Conservation (phyloP, 1,139 yeast species). For the Kurtzmaniella natalensis region DNA sequence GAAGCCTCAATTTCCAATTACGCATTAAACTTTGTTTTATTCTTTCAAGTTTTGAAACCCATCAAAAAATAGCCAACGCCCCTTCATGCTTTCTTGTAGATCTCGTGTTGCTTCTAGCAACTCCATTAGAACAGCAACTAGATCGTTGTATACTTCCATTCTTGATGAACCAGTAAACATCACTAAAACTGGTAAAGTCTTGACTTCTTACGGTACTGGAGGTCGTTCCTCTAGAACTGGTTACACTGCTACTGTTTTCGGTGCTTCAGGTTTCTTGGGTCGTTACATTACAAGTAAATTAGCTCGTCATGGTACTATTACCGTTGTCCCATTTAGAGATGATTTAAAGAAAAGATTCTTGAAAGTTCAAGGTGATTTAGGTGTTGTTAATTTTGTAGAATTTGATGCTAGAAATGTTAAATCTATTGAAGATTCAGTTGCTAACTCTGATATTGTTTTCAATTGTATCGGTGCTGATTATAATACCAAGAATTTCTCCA, state of each 20-base stretch:
- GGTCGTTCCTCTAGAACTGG: conserved; percentile 91
- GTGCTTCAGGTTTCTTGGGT: conserved; percentile 79
- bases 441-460: conserved; percentile 78
- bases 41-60: background rate
- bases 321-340: conserved; percentile 76
- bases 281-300: conserved; percentile 66
- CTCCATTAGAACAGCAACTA: too few relatives aligned
- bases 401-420: conserved; percentile 76
- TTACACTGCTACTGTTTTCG: conserved; percentile 84
- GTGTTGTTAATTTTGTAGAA: conserved; percentile 82
- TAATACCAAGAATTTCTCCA: conserved; percentile 72
- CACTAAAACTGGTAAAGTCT: conserved; percentile 72
- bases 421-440: conserved; percentile 74
- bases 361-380: conserved; percentile 82
- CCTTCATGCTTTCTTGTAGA: too few relatives aligned
- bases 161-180: conserved; percentile 63
- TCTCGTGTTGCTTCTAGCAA: too few relatives aligned
- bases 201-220: conserved; percentile 66
- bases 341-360: conserved; percentile 76
- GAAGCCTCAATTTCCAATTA: conserved; percentile 16
- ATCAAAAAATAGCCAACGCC: background rate
- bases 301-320: conserved; percentile 77
- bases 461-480: conserved; percentile 78
- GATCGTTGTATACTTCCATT: conserved; percentile 40
- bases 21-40: too few relatives aligned